A percentile compares a stretch with the other conserved stretches of the same genome.
phyloP scores from a whole-genome alignment of 495 filamentous ascomycete species.

The Penicillium bovifimosum region DNA sequence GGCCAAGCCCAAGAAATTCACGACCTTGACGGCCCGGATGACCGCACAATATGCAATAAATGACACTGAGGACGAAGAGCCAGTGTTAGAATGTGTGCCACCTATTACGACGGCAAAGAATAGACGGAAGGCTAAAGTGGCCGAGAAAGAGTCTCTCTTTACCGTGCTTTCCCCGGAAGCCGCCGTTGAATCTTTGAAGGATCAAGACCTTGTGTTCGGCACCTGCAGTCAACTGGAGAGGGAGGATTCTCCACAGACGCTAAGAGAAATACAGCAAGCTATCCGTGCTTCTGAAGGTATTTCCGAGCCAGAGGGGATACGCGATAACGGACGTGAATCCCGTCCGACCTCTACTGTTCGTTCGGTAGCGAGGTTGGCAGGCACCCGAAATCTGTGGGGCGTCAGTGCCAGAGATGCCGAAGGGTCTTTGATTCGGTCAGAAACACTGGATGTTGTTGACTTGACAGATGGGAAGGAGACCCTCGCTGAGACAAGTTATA shows the following conservation, averaged over 20 bases:
- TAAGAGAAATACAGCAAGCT: constrained; percentile 65
- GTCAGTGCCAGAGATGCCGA: constrained; percentile 59
- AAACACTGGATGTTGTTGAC: constrained; percentile 52
- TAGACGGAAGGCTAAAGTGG: constrained; percentile 24
- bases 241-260: constrained; percentile 64
- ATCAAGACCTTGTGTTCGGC: constrained; percentile 84
- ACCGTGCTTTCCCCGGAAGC: constrained; percentile 68
- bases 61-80: constrained; percentile 8
- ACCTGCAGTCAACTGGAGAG: constrained; percentile 84
- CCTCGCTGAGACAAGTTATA: neutral
- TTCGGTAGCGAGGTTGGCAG: constrained; percentile 23
- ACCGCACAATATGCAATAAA: constrained; percentile 61
- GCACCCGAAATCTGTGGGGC: constrained; percentile 55
- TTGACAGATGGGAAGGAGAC: constrained; percentile 24
- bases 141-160: constrained; percentile 30
- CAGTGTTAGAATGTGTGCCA: constrained; percentile 13
- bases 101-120: constrained; percentile 22
- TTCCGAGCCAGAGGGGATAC: neutral
- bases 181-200: constrained; percentile 59
- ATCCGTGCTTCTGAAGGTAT: constrained; percentile 54
- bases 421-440: constrained; percentile 54
- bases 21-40: constrained; percentile 80
- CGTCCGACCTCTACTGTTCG: neutral
- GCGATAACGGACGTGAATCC: neutral
- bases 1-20: constrained; percentile 64